Evolutionary conservation across 179 eudicot genomes (phyloP), one percentile per base, ranked within the genome.

Genomic region (Beta lomatogona): DNA sequence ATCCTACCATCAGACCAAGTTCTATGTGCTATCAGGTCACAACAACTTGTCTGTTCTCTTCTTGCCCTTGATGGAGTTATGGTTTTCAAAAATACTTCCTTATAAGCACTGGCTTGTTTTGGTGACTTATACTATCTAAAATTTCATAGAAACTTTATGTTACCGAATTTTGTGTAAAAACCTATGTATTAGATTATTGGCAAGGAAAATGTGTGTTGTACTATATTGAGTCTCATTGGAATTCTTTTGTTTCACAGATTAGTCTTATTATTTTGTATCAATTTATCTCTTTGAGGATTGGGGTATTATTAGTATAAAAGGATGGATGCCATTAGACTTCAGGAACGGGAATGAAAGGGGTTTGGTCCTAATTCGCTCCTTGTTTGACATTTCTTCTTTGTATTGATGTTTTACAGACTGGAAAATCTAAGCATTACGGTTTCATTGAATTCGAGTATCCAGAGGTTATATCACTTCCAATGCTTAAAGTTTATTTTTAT

Each of bases 351-450:
- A 52, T 5, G 55, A 7, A 66, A 14, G 69, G 66, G 10, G 21
- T 14, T 12, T 46, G 50, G 61, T 70, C 68, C 71, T 80, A 54
- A 7, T 6, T 41, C 25, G 53, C 46, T n/a, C 13, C 19, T 80
- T 72, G 50, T 63, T 60, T 61, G 65, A 75, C 52, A 16, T 50
- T 59, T 46, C 16, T 41, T 46, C 28, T 41, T 8, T 77, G 57
- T 48, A 4, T 63, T 64, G 55, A 63, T 79, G 74, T 45, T 60
- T 79, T 69, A 48, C 90, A 91, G 95, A 94, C 98, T 0, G 98
- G 96, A 76, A 92, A 92, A 73, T 91, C 97, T 55, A 93, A 92
- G 94, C 97, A 94, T 84, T 92, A 89, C 84, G 98, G 97, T 68
- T 94, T 93, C 89, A 86, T 94, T 41, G 93, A 93, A 78, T 94